Conservation (phyloP, 768 basidiomycete species). For the Leccinum aurantiacum region DNA sequence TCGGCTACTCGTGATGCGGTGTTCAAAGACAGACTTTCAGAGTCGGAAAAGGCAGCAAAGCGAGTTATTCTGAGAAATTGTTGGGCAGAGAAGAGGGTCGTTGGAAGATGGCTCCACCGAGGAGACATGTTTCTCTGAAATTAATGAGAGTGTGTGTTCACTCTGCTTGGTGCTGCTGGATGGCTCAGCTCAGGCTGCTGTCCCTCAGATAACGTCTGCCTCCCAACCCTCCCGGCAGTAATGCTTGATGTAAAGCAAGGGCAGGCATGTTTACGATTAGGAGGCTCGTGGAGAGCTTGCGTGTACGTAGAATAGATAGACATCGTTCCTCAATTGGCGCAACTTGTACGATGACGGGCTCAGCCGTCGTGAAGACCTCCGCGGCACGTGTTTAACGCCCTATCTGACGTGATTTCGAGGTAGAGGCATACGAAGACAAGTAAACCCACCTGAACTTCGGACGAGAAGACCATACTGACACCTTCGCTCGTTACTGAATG, state of each 20-base stretch:
- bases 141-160: constrained; percentile 26
- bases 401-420: constrained; percentile 17
- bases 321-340: constrained; percentile 11
- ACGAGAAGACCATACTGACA: constrained; percentile 1
- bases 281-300: constrained; percentile 7
- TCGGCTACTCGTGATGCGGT: constrained; percentile 14
- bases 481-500: not conserved
- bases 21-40: constrained; percentile 25
- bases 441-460: not conserved
- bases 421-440: not conserved
- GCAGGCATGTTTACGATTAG: constrained; percentile 1
- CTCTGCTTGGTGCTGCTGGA: constrained; percentile 12
- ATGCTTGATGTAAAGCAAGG: not conserved
- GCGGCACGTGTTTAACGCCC: constrained; percentile 22
- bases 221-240: not conserved
- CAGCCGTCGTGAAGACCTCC: constrained; percentile 6
- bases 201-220: constrained; percentile 2
- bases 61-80: constrained; percentile 29
- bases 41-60: constrained; percentile 23
- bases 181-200: constrained; percentile 4
- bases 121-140: constrained; percentile 29
- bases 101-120: constrained; percentile 23
- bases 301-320: constrained; percentile 19
- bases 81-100: constrained; percentile 25
- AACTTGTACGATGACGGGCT: constrained; percentile 3